Percentiles rank a stretch among this genome's conserved stretches.
phyloP scores from a whole-genome alignment of 768 basidiomycete species.

The Hysterangium stoloniferum region DNA sequence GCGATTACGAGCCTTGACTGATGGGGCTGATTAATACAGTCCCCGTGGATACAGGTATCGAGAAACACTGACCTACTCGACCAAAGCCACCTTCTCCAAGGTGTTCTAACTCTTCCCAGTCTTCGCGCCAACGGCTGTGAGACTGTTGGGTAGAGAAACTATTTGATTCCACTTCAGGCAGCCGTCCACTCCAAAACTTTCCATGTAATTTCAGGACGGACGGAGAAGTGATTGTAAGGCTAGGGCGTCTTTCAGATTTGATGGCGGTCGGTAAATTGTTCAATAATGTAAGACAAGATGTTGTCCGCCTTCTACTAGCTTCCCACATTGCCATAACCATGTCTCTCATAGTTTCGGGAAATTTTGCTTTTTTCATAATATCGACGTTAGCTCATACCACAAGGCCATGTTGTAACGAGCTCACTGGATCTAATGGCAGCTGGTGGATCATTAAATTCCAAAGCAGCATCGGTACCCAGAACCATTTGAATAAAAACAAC shows the following conservation, averaged over 20 bases:
- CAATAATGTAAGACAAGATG: constrained; percentile 6
- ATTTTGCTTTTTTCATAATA: background rate
- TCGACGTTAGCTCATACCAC: background rate
- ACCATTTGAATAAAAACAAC: constrained; percentile 82
- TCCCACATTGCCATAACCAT: constrained; percentile 7
- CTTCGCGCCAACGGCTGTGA: constrained; percentile 82
- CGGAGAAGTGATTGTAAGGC: constrained; percentile 39
- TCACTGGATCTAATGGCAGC: constrained; percentile 18
- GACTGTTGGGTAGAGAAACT: constrained; percentile 17
- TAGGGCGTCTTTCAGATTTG: constrained; percentile 30
- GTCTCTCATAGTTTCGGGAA: constrained; percentile 3
- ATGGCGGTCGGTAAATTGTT: background rate
- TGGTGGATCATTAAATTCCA: constrained; percentile 25
- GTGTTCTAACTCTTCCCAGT: constrained; percentile 90
- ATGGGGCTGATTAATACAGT: constrained; percentile 64
- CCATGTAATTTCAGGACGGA: constrained; percentile 17
- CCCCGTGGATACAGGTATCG: constrained; percentile 43
- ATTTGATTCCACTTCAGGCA: background rate
- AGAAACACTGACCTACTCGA: background rate
- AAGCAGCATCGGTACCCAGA: constrained; percentile 61
- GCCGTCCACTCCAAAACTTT: background rate
- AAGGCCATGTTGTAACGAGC: background rate
- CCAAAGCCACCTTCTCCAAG: constrained; percentile 38
- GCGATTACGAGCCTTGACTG: constrained; percentile 83
- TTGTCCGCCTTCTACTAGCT: constrained; percentile 14